Evolutionary conservation across 805 yeast species (phyloP).

Genomic region (Helenozyma rhizophorensis): DNA sequence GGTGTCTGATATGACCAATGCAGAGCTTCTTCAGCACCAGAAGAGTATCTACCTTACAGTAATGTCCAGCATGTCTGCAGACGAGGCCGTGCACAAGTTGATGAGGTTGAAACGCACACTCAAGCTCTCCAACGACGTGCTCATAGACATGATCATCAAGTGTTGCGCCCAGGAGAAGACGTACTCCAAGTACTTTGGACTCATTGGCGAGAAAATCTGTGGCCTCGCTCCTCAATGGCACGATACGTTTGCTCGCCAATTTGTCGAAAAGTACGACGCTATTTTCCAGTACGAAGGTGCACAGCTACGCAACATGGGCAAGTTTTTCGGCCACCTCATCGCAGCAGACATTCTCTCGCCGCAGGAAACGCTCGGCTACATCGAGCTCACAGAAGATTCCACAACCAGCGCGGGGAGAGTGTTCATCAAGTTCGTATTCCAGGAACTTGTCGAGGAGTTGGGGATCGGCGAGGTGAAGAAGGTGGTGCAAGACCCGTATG

Average conservation of each 20-base stretch:
- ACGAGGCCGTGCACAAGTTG: conserved; percentile 89
- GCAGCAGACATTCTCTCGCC: conserved; percentile 68
- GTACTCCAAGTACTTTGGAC: conserved; percentile 81
- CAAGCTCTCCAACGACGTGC: conserved; percentile 26
- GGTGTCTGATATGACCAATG: conserved; percentile 66
- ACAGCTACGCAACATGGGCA: conserved; percentile 73
- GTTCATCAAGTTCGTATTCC: conserved; percentile 73
- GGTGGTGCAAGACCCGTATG: conserved; percentile 46
- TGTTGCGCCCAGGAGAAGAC: conserved; percentile 84
- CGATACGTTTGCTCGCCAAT: conserved; percentile 46
- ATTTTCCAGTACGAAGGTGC: conserved; percentile 69
- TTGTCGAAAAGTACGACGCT: conserved; percentile 50
- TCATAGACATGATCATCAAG: conserved; percentile 70
- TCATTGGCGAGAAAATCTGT: conserved; percentile 64
- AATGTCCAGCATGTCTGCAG: conserved; percentile 87
- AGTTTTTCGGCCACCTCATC: conserved; percentile 80
- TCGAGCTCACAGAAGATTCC: conserved; percentile 62
- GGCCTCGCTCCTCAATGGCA: conserved; percentile 54
- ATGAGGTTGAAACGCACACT: conserved; percentile 37
- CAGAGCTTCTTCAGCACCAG: conserved; percentile 59
- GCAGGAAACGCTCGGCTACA: conserved; percentile 46
- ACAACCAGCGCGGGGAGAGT: conserved; percentile 82
- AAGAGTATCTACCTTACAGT: conserved; percentile 76
- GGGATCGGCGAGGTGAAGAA: conserved; percentile 55
- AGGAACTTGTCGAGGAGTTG: conserved; percentile 71